phyloP scores from a whole-genome alignment of 345 rosid species.

The Tarenaya hassleriana region DNA sequence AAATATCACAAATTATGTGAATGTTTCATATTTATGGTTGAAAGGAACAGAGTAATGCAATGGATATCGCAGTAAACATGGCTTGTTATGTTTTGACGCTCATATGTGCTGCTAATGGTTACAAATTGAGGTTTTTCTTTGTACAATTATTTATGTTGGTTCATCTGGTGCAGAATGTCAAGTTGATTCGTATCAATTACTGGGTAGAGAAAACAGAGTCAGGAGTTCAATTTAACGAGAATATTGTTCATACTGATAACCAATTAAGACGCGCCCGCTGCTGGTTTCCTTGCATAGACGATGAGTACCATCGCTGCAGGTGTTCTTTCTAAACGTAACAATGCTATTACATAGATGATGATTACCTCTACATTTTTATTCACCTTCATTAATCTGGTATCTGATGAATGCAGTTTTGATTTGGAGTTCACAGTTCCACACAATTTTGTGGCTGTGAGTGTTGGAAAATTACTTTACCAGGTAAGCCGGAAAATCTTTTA shows the following conservation, averaged over 20 bases:
- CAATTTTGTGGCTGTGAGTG: conserved; percentile 85
- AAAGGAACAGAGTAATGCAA: background rate
- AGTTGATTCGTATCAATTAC: conserved; percentile 70
- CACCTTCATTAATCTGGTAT: background rate
- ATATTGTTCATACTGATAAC: conserved; percentile 75
- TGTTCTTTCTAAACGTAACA: conserved; percentile 14
- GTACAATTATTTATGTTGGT: conserved; percentile 11
- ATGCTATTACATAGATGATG: conserved; percentile 4
- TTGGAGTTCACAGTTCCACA: conserved; percentile 92
- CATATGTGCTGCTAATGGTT: conserved; percentile 6
- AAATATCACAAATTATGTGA: background rate
- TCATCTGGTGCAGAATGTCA: conserved; percentile 81
- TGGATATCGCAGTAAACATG: conserved; percentile 9
- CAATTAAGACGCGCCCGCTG: conserved; percentile 92
- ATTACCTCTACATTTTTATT: conserved; percentile 4
- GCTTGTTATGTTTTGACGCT: background rate
- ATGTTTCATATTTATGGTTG: background rate
- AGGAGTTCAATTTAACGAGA: conserved; percentile 80
- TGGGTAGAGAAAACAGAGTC: conserved; percentile 86
- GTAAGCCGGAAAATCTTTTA: conserved; percentile 38
- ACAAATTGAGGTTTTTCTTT: background rate
- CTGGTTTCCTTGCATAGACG: conserved; percentile 96
- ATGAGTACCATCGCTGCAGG: conserved; percentile 83
- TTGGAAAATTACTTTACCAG: conserved; percentile 80
- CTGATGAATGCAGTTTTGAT: conserved; percentile 59